These are phyloP conservation scores for Podospora pseudocomata DNA, from an alignment of 495 filamentous ascomycete species.

Conservation along the genomic window DNA sequence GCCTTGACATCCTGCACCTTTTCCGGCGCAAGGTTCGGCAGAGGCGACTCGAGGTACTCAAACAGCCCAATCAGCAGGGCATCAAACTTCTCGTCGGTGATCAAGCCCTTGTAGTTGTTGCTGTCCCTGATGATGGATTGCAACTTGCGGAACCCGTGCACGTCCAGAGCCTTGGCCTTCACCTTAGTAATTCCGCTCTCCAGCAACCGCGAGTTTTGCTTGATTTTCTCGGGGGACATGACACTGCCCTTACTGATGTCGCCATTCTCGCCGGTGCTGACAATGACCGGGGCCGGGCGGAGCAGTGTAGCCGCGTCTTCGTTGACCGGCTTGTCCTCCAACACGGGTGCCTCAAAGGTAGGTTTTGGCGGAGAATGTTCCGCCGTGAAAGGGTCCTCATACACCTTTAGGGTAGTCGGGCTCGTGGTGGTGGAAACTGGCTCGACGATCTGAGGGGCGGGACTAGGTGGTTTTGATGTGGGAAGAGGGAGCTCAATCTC, in stretches of 20 bases:
- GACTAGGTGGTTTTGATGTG: slow-evolving; percentile 13
- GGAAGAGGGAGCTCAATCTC: background rate
- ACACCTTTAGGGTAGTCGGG: slow-evolving; percentile 47
- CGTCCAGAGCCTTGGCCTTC: slow-evolving; percentile 66
- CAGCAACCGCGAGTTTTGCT: slow-evolving; percentile 57
- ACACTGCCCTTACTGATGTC: slow-evolving; percentile 18
- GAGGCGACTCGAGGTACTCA: slow-evolving; percentile 64
- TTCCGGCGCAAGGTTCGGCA: slow-evolving; percentile 41
- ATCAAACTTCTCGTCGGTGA: slow-evolving; percentile 64
- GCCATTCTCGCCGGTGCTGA: slow-evolving; percentile 18
- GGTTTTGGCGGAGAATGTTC: slow-evolving; percentile 41
- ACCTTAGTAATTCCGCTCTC: slow-evolving; percentile 74
- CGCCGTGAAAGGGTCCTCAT: slow-evolving; percentile 58
- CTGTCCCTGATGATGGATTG: slow-evolving; percentile 75
- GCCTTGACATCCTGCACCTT: slow-evolving; percentile 74
- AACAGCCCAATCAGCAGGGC: slow-evolving; percentile 70
- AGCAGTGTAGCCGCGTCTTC: slow-evolving; percentile 47
- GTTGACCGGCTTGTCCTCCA: slow-evolving; percentile 52
- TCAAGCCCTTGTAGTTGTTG: slow-evolving; percentile 37
- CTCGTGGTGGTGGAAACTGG: slow-evolving; percentile 27
- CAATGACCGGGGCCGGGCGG: slow-evolving; percentile 13
- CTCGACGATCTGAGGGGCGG: slow-evolving; percentile 15
- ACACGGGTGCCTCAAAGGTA: slow-evolving; percentile 41
- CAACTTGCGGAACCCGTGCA: slow-evolving; percentile 83
- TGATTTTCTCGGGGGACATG: slow-evolving; percentile 47